These are phyloP conservation scores for Mycena sanguinolenta DNA, from an alignment of 768 basidiomycete genomes.

Conservation along the genomic window DNA sequence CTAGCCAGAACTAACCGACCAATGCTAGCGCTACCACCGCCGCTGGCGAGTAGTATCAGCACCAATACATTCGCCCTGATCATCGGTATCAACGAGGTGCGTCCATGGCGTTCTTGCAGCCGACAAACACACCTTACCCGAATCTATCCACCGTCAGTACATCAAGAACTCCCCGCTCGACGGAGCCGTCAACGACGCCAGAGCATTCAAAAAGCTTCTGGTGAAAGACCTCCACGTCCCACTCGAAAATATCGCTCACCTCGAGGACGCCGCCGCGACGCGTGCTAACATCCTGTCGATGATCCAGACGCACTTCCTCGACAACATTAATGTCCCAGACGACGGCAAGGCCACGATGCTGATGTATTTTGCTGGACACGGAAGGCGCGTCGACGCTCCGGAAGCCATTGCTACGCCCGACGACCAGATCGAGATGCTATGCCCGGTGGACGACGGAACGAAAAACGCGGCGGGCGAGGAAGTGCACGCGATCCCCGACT, in stretches of 20 bases:
- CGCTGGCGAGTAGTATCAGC: no score
- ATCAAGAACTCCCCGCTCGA: not conserved
- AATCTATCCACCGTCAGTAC: no score
- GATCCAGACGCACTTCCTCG: not conserved
- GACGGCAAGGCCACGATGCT: not conserved
- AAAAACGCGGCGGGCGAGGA: not conserved
- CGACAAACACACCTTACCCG: no score
- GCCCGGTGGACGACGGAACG: constrained; percentile 2
- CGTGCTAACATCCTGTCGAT: not conserved
- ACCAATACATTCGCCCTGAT: no score
- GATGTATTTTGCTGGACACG: constrained; percentile 14
- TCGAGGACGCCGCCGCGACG: not conserved
- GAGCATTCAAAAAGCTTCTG: not conserved
- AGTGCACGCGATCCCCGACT: constrained; percentile 4
- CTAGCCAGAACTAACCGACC: no score
- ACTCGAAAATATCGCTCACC: not conserved
- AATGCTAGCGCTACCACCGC: no score
- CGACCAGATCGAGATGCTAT: not conserved
- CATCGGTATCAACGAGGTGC: not conserved
- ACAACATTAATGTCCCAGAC: not conserved
- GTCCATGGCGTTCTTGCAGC: not conserved
- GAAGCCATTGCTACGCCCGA: not conserved
- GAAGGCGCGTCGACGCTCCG: not conserved
- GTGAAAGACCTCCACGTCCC: not conserved
- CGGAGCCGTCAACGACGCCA: not conserved